A percentile compares a stretch with the other conserved stretches of the same genome.
Conservation (phyloP, 805 yeast species). For the Debaryomyces tyrocola region DNA sequence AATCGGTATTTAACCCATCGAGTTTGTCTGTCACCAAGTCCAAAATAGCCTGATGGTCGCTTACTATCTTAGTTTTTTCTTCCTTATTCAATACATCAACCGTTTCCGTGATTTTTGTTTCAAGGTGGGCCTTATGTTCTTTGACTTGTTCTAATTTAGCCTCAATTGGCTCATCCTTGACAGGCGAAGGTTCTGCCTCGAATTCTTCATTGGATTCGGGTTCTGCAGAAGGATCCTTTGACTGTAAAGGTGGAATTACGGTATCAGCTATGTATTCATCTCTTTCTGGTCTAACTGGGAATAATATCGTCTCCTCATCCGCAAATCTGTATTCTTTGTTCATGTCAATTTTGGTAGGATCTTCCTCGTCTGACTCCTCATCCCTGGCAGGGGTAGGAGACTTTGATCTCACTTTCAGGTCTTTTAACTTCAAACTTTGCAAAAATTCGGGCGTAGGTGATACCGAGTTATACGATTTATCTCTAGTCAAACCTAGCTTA, state of each 20-base stretch:
- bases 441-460: conserved; percentile 46
- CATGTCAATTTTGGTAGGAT: conserved; percentile 59
- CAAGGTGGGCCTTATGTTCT: conserved; percentile 26
- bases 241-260: conserved; percentile 6
- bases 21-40: conserved; percentile 25
- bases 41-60: conserved; percentile 32
- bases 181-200: conserved; percentile 12
- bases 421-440: conserved; percentile 33
- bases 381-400: conserved; percentile 10
- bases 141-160: conserved; percentile 24
- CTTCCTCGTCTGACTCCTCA: conserved; percentile 34
- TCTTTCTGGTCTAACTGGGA: conserved; percentile 72
- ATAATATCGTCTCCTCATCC: conserved; percentile 53
- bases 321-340: conserved; percentile 55
- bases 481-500: conserved; percentile 27
- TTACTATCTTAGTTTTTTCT: conserved; percentile 27
- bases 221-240: not conserved
- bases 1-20: conserved; percentile 16
- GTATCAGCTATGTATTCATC: conserved; percentile 37
- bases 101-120: conserved; percentile 26
- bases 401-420: conserved; percentile 24
- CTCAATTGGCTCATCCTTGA: conserved; percentile 32
- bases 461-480: conserved; percentile 28
- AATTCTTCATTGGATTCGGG: not conserved
- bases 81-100: conserved; percentile 29